Conservation (phyloP, 2,329 filamentous ascomycete genomes). For the Ceratocystis cacaofunesta region DNA sequence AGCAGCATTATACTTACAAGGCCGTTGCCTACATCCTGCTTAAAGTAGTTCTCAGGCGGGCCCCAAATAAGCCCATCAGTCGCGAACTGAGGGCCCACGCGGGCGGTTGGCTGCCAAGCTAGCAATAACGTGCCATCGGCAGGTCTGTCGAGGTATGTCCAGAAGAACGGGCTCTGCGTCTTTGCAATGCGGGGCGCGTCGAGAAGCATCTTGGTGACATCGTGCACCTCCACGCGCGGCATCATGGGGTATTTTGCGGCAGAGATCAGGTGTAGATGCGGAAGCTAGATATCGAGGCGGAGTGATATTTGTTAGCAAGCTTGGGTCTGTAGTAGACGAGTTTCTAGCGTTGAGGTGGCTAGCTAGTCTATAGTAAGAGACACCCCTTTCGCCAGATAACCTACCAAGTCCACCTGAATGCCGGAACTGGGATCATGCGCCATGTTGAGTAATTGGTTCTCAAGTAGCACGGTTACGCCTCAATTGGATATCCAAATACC, state of each 20-base stretch:
- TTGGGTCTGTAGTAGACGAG: background rate
- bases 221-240: slow-evolving; percentile 54
- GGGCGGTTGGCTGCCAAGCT: slow-evolving; percentile 71
- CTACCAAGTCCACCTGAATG: slow-evolving; percentile 30
- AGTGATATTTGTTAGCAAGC: background rate
- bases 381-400: slow-evolving; percentile 15
- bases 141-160: slow-evolving; percentile 78
- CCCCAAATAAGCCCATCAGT: slow-evolving; percentile 91
- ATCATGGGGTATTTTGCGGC: slow-evolving; percentile 65
- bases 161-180: slow-evolving; percentile 74
- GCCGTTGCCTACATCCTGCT: slow-evolving; percentile 52
- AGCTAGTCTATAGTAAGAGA: background rate
- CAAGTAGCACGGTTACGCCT: no score
- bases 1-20: slow-evolving; percentile 29
- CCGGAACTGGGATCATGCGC: slow-evolving; percentile 30
- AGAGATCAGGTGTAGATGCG: slow-evolving; percentile 81
- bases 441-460: slow-evolving; percentile 22
- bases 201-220: slow-evolving; percentile 71
- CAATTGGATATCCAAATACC: no score
- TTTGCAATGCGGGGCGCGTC: slow-evolving; percentile 74
- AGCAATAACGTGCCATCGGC: slow-evolving; percentile 69
- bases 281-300: slow-evolving; percentile 40
- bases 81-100: slow-evolving; percentile 58
- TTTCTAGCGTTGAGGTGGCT: no score
- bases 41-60: slow-evolving; percentile 61